Percentiles rank a stretch among this genome's conserved stretches.
Conservation (phyloP, 106 monocot species). For the Chionographis japonica region DNA sequence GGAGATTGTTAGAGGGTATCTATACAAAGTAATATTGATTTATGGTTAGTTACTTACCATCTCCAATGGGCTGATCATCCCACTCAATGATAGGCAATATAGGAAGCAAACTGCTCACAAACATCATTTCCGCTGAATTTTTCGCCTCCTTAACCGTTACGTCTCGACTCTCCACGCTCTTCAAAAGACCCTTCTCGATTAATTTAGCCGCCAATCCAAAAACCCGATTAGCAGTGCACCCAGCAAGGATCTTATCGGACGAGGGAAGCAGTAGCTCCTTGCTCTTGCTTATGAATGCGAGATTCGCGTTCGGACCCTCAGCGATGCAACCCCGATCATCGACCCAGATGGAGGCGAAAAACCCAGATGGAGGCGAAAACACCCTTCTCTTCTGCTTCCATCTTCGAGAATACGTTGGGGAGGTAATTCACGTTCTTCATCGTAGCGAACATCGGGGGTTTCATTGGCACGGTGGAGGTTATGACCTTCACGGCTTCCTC, state of each 20-base stretch:
- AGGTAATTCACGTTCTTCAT: slow-evolving; percentile 91
- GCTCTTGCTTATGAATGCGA: slow-evolving; percentile 65
- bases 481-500: slow-evolving; percentile 70
- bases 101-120: slow-evolving; percentile 72
- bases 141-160: slow-evolving; percentile 64
- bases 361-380: slow-evolving; percentile 59
- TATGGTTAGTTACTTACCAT: slow-evolving; percentile 33
- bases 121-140: slow-evolving; percentile 79
- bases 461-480: slow-evolving; percentile 82
- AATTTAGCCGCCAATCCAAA: slow-evolving; percentile 69
- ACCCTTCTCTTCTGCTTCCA: slow-evolving; percentile 82
- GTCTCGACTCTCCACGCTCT: slow-evolving; percentile 20
- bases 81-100: slow-evolving; percentile 72
- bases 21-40: neutral
- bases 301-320: slow-evolving; percentile 83
- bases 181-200: slow-evolving; percentile 48
- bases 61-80: slow-evolving; percentile 71
- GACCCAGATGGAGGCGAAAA: slow-evolving; percentile 75
- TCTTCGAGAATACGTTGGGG: slow-evolving; percentile 61
- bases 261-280: slow-evolving; percentile 60
- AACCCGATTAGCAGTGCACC: slow-evolving; percentile 77
- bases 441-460: slow-evolving; percentile 70
- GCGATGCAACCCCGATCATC: slow-evolving; percentile 69
- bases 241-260: slow-evolving; percentile 68
- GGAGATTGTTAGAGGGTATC: too few species aligned